Conservation (phyloP, 129 eudicot species). For the Escallonia rubra region DNA sequence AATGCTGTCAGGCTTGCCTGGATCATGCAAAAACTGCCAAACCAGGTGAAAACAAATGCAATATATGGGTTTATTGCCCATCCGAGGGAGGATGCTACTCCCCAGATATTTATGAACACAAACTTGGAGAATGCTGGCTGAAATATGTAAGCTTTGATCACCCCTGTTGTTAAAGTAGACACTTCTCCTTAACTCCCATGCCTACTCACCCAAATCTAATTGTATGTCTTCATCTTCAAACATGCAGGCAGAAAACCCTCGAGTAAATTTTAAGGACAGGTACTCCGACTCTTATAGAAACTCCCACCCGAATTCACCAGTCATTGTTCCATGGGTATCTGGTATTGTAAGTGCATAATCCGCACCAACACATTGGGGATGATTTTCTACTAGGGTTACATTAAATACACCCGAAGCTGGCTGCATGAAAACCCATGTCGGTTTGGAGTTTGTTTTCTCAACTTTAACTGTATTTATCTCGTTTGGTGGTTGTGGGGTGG, state of each 20-base stretch:
- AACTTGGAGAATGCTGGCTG: slow-evolving; percentile 90
- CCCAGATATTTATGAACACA: slow-evolving; percentile 89
- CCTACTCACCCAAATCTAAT: not conserved
- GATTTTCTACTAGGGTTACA: not conserved
- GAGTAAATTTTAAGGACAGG: slow-evolving; percentile 59
- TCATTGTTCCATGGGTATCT: slow-evolving; percentile 92
- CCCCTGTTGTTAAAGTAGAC: not conserved
- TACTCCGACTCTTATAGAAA: slow-evolving; percentile 78
- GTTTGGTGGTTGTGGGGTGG: not conserved
- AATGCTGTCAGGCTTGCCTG: slow-evolving; percentile 91
- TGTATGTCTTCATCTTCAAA: not conserved
- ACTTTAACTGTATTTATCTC: not conserved
- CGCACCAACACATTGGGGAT: not conserved
- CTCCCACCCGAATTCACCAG: slow-evolving; percentile 71
- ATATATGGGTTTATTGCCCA: slow-evolving; percentile 96
- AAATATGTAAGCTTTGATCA: slow-evolving; percentile 61
- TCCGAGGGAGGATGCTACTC: slow-evolving; percentile 77
- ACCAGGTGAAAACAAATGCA: slow-evolving; percentile 69
- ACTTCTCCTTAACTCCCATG: not conserved
- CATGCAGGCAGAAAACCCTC: slow-evolving; percentile 81
- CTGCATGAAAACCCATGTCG: slow-evolving; percentile 1
- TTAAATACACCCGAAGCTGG: not conserved
- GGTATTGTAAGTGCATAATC: slow-evolving; percentile 55
- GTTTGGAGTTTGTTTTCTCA: not conserved
- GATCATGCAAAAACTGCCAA: slow-evolving; percentile 76